These are phyloP conservation scores for Leptoxyphium fumago DNA, from an alignment of 2,329 filamentous ascomycete genomes.

Conservation along the genomic window DNA sequence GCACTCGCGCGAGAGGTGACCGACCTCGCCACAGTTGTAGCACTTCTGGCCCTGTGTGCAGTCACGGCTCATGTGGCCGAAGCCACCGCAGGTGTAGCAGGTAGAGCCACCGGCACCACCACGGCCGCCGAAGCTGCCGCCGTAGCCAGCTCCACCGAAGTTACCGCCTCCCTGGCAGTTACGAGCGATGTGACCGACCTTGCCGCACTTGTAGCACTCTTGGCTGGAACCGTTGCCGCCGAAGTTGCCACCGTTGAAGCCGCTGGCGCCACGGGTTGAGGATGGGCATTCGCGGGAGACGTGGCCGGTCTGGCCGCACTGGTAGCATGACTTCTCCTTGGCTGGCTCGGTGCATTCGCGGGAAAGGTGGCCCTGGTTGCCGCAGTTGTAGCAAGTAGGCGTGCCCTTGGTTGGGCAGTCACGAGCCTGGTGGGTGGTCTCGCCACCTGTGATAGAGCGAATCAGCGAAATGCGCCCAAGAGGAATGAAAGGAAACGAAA, in stretches of 20 bases:
- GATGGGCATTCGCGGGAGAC: constrained; percentile 71
- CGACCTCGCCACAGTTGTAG: constrained; percentile 97
- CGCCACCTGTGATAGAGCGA: constrained; percentile 25
- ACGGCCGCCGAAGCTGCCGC: constrained; percentile 30
- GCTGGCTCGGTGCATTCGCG: constrained; percentile 81
- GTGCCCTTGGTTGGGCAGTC: constrained; percentile 36
- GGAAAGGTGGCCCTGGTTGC: constrained; percentile 38
- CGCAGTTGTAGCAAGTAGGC: constrained; percentile 31
- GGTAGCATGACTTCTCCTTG: constrained; percentile 66
- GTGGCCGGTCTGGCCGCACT: constrained; percentile 72
- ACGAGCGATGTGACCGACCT: constrained; percentile 89
- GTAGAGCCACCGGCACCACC: constrained; percentile 50
- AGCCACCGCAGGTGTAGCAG: constrained; percentile 96
- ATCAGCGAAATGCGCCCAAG: background rate
- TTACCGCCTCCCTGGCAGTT: constrained; percentile 52
- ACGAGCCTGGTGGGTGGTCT: constrained; percentile 33
- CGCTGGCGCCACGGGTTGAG: constrained; percentile 28
- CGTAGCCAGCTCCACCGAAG: constrained; percentile 28
- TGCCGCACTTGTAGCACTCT: constrained; percentile 85
- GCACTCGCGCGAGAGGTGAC: constrained; percentile 92
- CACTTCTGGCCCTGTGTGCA: constrained; percentile 99
- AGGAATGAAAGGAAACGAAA: background rate
- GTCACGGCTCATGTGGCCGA: constrained; percentile 80
- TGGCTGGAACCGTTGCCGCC: constrained; percentile 31
- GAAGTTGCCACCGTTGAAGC: constrained; percentile 27